Conservation (phyloP, 495 filamentous ascomycete genomes). For the Cladorrhinum samala region DNA sequence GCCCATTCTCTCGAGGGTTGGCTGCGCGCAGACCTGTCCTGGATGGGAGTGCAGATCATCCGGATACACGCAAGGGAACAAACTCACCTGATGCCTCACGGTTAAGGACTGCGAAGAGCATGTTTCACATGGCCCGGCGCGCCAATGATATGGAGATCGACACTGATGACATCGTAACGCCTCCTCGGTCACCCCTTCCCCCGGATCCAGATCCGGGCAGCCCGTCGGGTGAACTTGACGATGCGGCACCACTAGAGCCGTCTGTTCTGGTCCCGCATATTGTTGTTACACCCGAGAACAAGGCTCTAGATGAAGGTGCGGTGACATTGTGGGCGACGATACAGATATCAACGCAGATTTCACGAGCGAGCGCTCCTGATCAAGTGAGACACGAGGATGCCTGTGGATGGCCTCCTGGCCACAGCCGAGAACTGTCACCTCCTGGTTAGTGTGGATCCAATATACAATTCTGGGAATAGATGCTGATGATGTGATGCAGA, state of each 20-base stretch:
- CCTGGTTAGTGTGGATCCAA: neutral
- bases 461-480: neutral
- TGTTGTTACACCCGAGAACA: constrained; percentile 47
- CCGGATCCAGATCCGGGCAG: neutral
- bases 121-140: constrained; percentile 11
- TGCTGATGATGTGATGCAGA: constrained; percentile 9
- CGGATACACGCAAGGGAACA: too few species aligned
- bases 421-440: neutral
- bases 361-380: constrained; percentile 11
- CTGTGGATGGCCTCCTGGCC: neutral
- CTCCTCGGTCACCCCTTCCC: neutral
- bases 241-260: constrained; percentile 12
- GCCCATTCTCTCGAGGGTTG: neutral
- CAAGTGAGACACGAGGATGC: constrained; percentile 8
- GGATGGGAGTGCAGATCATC: neutral
- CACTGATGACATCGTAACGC: constrained; percentile 1
- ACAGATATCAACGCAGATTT: constrained; percentile 37
- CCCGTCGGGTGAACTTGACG: neutral
- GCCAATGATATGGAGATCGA: constrained; percentile 5
- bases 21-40: neutral
- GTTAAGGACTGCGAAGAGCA: constrained; percentile 12
- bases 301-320: constrained; percentile 30
- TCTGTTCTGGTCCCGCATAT: constrained; percentile 37
- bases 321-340: constrained; percentile 42
- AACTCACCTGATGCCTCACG: neutral